phyloP scores from a whole-genome alignment of 164 flowering plant genomes.

The Chimonanthus praecox region DNA sequence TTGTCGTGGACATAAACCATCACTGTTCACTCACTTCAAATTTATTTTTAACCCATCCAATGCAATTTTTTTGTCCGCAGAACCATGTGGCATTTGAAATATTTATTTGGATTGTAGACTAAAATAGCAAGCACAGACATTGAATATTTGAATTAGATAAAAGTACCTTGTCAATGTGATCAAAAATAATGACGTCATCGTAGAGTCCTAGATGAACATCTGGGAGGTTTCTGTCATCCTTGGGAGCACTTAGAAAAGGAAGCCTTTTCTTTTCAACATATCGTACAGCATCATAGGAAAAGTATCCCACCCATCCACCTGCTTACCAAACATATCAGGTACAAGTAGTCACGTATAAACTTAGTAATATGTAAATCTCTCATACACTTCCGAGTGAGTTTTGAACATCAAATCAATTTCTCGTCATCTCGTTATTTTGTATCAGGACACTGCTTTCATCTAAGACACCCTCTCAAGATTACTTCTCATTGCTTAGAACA shows the following conservation, averaged over 20 bases:
- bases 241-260: conserved; percentile 73
- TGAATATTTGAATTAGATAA: not conserved
- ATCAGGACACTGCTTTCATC: too few relatives aligned
- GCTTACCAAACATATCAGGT: not conserved
- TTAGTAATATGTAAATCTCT: not conserved
- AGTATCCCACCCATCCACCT: conserved; percentile 99
- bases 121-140: too few relatives aligned
- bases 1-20: too few relatives aligned
- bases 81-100: too few relatives aligned
- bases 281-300: conserved; percentile 90
- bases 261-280: conserved; percentile 83
- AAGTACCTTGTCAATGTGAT: conserved; percentile 89
- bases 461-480: too few relatives aligned
- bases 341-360: not conserved
- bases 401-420: too few relatives aligned
- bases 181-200: conserved; percentile 86
- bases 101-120: not conserved
- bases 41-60: too few relatives aligned
- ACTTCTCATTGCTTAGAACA: too few relatives aligned
- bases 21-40: too few relatives aligned
- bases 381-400: too few relatives aligned
- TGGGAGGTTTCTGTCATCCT: conserved; percentile 84
- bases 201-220: conserved; percentile 90
- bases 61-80: too few relatives aligned
- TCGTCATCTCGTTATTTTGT: not conserved